These are phyloP conservation scores for Gentiana straminea DNA, from an alignment of 257 asterid species.

Conservation along the genomic window DNA sequence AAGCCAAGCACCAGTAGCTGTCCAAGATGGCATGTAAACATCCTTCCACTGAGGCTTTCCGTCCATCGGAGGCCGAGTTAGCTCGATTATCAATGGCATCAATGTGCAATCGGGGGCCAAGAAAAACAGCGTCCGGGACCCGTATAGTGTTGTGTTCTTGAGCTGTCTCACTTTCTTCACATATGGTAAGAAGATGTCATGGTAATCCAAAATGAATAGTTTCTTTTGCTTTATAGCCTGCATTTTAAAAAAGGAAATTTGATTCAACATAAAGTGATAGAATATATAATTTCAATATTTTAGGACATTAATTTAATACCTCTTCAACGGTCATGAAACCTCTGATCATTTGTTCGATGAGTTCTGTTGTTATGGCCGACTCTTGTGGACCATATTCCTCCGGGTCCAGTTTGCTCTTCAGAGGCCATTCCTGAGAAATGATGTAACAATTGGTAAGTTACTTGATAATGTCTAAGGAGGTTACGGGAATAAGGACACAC, in stretches of 20 bases:
- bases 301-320: slow-evolving; percentile 20
- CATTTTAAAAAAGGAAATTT: neutral
- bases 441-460: neutral
- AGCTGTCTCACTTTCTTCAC: slow-evolving; percentile 52
- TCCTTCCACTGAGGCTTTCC: slow-evolving; percentile 64
- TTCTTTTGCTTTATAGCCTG: slow-evolving; percentile 65
- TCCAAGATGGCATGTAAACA: slow-evolving; percentile 33
- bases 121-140: slow-evolving; percentile 66
- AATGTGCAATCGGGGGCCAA: slow-evolving; percentile 34
- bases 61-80: slow-evolving; percentile 45
- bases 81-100: slow-evolving; percentile 67
- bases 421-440: slow-evolving; percentile 56
- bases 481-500: neutral
- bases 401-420: slow-evolving; percentile 67
- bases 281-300: neutral
- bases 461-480: neutral
- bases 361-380: slow-evolving; percentile 46
- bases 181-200: slow-evolving; percentile 56
- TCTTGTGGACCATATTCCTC: slow-evolving; percentile 62
- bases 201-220: slow-evolving; percentile 59
- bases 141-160: slow-evolving; percentile 51
- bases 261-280: neutral
- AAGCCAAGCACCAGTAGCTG: slow-evolving; percentile 56
- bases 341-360: slow-evolving; percentile 36
- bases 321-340: slow-evolving; percentile 47